Evolutionary conservation across 2,329 filamentous ascomycete species (phyloP).

Genomic region (Emergomyces pasteurianus): DNA sequence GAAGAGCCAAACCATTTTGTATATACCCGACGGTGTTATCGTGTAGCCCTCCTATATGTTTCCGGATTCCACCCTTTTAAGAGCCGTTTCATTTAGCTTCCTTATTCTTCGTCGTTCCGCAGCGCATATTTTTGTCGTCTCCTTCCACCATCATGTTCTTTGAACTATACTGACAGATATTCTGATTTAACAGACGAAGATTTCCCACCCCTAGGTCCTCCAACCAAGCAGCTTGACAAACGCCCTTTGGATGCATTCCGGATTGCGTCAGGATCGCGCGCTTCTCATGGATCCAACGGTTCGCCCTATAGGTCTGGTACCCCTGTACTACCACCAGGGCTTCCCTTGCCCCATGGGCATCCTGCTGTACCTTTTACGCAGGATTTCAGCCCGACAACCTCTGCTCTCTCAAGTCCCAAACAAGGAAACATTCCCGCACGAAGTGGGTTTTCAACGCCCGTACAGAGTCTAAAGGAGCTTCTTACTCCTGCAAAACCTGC

Average conservation of each 20-base stretch:
- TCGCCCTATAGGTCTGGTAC: conserved; percentile 23
- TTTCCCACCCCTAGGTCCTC: conserved; percentile 33
- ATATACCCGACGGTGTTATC: conserved; percentile 4
- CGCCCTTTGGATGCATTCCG: conserved; percentile 8
- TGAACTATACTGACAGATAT: conserved; percentile 17
- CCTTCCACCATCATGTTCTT: conserved; percentile 1
- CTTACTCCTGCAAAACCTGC: conserved; percentile 17
- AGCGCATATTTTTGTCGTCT: background rate
- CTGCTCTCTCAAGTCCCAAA: background rate
- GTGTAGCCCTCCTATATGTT: conserved; percentile 12
- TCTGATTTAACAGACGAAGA: conserved; percentile 29
- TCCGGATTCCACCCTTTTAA: conserved; percentile 8
- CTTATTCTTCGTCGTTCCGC: conserved; percentile 10
- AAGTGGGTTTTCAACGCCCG: conserved; percentile 20
- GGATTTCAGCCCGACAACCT: conserved; percentile 16
- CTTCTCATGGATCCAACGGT: background rate
- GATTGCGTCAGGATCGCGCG: conserved; percentile 10
- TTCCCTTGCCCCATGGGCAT: conserved; percentile 32
- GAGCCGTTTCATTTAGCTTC: conserved; percentile 11
- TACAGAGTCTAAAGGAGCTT: conserved; percentile 15
- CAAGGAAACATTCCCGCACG: background rate
- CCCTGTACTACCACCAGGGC: conserved; percentile 29
- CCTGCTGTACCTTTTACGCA: conserved; percentile 24
- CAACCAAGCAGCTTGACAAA: conserved; percentile 24
- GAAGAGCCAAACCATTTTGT: conserved; percentile 8